Evolutionary conservation across 2,329 filamentous ascomycete genomes (phyloP).

Genomic region (Penicillium sclerotigenum): DNA sequence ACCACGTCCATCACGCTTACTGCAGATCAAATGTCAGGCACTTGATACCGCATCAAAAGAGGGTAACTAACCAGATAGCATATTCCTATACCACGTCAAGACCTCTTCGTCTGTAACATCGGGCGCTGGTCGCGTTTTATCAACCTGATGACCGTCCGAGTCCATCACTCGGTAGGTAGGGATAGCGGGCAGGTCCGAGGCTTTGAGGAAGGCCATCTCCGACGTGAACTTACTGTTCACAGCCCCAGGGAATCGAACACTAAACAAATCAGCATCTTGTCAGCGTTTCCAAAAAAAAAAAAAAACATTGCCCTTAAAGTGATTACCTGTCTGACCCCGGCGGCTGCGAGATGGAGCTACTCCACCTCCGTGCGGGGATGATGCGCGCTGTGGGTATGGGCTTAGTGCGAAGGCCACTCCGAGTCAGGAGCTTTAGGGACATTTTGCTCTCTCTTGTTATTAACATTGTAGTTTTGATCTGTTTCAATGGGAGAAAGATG

Average conservation of each 20-base stretch:
- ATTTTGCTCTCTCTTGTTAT: slow-evolving; percentile 11
- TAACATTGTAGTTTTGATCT: slow-evolving; percentile 3
- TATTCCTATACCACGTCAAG: slow-evolving; percentile 60
- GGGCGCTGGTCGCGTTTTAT: slow-evolving; percentile 61
- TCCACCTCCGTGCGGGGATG: slow-evolving; percentile 44
- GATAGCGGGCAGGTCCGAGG: slow-evolving; percentile 70
- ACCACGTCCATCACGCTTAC: slow-evolving; percentile 89
- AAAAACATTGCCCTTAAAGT: neutral
- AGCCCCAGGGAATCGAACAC: slow-evolving; percentile 80
- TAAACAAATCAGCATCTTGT: slow-evolving; percentile 27
- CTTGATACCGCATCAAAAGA: neutral
- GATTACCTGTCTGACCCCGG: slow-evolving; percentile 57
- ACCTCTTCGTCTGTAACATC: slow-evolving; percentile 64
- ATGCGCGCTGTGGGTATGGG: slow-evolving; percentile 8
- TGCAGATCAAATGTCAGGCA: slow-evolving; percentile 24
- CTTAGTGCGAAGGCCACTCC: slow-evolving; percentile 2
- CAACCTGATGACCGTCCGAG: slow-evolving; percentile 79
- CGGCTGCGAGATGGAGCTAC: slow-evolving; percentile 54
- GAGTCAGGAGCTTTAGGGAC: slow-evolving; percentile 17
- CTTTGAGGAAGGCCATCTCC: slow-evolving; percentile 71
- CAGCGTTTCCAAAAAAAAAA: neutral
- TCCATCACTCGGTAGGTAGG: slow-evolving; percentile 90
- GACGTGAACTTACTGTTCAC: slow-evolving; percentile 90
- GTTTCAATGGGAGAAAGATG: slow-evolving; percentile 1
- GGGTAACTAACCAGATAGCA: slow-evolving; percentile 52